phyloP scores from a whole-genome alignment of 2,329 filamentous ascomycete species.

The Penicillium sp. region DNA sequence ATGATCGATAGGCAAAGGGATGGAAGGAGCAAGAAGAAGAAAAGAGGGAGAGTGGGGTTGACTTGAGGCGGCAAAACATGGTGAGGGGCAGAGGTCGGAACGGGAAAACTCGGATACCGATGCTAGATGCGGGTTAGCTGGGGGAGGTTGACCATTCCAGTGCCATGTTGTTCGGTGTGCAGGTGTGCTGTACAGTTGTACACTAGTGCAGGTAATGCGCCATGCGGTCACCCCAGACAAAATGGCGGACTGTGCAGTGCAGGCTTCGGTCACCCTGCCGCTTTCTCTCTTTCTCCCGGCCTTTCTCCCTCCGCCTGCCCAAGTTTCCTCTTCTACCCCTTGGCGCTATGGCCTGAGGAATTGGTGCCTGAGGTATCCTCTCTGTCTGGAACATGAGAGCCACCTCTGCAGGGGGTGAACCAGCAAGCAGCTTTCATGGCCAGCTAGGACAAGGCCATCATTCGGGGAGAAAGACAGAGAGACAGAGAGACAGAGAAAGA shows the following conservation, averaged over 20 bases:
- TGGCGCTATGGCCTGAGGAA: no score
- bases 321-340: no score
- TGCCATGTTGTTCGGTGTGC: slow-evolving; percentile 13
- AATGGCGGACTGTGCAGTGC: no score
- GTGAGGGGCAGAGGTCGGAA: slow-evolving; percentile 31
- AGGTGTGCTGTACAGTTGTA: background rate
- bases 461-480: background rate
- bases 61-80: slow-evolving; percentile 40
- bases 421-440: background rate
- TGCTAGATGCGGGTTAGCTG: slow-evolving; percentile 20
- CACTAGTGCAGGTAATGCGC: background rate
- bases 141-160: no score
- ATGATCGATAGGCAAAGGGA: slow-evolving; percentile 22
- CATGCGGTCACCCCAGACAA: no score
- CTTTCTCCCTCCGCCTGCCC: no score
- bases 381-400: background rate
- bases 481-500: background rate
- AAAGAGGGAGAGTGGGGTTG: slow-evolving; percentile 42
- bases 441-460: background rate
- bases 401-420: no score
- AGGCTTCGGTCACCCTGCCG: no score
- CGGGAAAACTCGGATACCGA: slow-evolving; percentile 23
- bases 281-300: no score
- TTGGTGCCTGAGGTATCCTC: slow-evolving; percentile 10
- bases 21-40: slow-evolving; percentile 36